Evolutionary conservation across 2,329 filamentous ascomycete species (phyloP).

Genomic region (Pyrenophora teres): DNA sequence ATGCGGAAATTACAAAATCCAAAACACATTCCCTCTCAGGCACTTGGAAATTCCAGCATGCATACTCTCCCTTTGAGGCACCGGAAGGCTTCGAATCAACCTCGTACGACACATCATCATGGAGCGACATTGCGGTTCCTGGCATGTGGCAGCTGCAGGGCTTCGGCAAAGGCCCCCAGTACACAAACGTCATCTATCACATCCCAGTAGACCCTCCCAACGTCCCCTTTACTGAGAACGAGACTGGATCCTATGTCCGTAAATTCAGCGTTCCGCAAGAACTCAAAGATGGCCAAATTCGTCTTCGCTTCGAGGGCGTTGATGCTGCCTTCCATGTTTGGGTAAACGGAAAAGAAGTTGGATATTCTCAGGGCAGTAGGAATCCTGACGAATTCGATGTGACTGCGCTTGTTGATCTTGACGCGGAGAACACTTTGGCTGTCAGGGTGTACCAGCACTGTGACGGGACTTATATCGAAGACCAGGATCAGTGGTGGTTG

Average conservation of each 20-base stretch:
- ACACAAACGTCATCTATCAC: constrained; percentile 70
- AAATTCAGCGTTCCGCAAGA: constrained; percentile 59
- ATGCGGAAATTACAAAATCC: constrained; percentile 42
- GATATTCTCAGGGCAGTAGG: constrained; percentile 70
- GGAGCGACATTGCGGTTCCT: constrained; percentile 64
- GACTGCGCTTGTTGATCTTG: constrained; percentile 54
- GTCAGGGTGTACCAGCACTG: constrained; percentile 74
- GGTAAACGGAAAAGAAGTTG: constrained; percentile 67
- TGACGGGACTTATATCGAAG: constrained; percentile 71
- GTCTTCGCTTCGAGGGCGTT: constrained; percentile 72
- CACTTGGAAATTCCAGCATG: constrained; percentile 49
- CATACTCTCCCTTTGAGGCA: constrained; percentile 44
- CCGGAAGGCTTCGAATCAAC: constrained; percentile 41
- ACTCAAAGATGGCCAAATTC: constrained; percentile 60
- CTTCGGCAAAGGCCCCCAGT: constrained; percentile 65
- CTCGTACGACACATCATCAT: constrained; percentile 48
- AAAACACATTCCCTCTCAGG: constrained; percentile 42
- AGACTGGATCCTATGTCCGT: constrained; percentile 66
- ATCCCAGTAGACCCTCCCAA: constrained; percentile 68
- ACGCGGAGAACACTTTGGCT: constrained; percentile 59
- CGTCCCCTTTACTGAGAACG: constrained; percentile 64
- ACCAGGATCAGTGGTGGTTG: constrained; percentile 72
- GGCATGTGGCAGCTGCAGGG: constrained; percentile 74
- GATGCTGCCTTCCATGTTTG: constrained; percentile 73
- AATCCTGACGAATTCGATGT: constrained; percentile 74